Evolutionary conservation across 768 basidiomycete species (phyloP), one percentile per base, ranked within the genome.

Genomic region (Suillus decipiens): DNA sequence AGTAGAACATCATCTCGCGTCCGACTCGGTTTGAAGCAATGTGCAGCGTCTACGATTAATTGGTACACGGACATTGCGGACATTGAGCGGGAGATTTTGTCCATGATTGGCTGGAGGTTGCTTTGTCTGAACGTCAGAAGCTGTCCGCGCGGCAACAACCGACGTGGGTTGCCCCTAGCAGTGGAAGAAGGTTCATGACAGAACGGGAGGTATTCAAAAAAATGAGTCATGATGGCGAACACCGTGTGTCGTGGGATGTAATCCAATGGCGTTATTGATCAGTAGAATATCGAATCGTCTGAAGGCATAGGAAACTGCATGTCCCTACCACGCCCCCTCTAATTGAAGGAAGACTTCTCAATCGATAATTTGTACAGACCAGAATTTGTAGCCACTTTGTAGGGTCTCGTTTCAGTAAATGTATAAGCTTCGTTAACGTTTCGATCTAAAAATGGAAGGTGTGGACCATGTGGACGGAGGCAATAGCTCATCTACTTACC

Each of bases 381-480:
- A 56, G 17, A 57, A 57, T 19, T 57, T 28, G 39, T 28, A 37
- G 5, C 1, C 22, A 24, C 22, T 24, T 7, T 17, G 37, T 17
- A 24, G 37, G 15, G 37, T 28, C 5, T 57, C 37, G 24, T 56
- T 41, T 12, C 24, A 24, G 39, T 41, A 57, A 57, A 55, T 34
- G 56, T 41, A 41, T 57, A 57, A 39, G 37, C 37, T 57, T 28
- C 53, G 55, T 39, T 37, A 39, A n/a, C 14, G 55, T 39, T 56
- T 24, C 36, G 54, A 51, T 39, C 36, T 53, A 3, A 19, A n/a
- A 66, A 41, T 19, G 65, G 65, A 51, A 66, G 50, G 19, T 33
- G 2, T 41, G 59, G 2, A 22, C 65, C 65, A 33, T 48, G 37
- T 7, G n/a, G 34, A 62, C 61, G 64, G 66, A 66, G 55, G 56